Percentiles rank a stretch among this genome's conserved stretches.
Conservation (phyloP, 2,329 filamentous ascomycete genomes). For the Cadophora sp. region DNA sequence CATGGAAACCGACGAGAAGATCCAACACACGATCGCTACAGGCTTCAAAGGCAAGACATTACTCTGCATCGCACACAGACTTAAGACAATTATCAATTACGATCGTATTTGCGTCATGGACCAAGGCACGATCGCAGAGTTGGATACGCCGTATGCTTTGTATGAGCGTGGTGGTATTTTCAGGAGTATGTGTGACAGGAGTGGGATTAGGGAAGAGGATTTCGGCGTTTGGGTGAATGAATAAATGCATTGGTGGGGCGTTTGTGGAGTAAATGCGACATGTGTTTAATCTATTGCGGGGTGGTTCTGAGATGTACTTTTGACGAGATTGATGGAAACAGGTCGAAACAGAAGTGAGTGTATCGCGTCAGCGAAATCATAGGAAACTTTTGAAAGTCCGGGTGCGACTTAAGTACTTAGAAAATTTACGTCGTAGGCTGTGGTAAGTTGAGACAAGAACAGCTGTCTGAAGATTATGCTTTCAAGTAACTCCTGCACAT, state of each 20-base stretch:
- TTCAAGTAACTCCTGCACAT: too few species aligned
- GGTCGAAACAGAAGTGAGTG: not conserved
- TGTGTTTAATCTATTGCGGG: not conserved
- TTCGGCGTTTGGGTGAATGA: slow-evolving; percentile 29
- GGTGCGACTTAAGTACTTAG: not conserved
- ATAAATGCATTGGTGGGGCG: not conserved
- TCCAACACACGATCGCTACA: slow-evolving; percentile 84
- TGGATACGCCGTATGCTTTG: slow-evolving; percentile 77
- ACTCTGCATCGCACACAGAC: slow-evolving; percentile 88
- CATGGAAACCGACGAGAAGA: slow-evolving; percentile 96
- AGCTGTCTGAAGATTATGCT: too few species aligned
- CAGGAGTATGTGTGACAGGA: slow-evolving; percentile 69
- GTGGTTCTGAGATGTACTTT: not conserved
- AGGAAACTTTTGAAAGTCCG: not conserved
- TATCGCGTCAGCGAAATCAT: not conserved
- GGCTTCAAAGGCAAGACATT: slow-evolving; percentile 88
- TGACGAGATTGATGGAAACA: not conserved
- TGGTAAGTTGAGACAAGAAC: not conserved
- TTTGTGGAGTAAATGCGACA: not conserved
- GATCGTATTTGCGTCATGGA: slow-evolving; percentile 99
- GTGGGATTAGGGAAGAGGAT: slow-evolving; percentile 51
- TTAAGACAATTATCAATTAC: slow-evolving; percentile 92
- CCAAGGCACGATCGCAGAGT: slow-evolving; percentile 82
- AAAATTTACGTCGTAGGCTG: not conserved
- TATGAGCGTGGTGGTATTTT: slow-evolving; percentile 83